phyloP scores from a whole-genome alignment of 1,139 yeast species.

The Wickerhamomyces sp. region DNA sequence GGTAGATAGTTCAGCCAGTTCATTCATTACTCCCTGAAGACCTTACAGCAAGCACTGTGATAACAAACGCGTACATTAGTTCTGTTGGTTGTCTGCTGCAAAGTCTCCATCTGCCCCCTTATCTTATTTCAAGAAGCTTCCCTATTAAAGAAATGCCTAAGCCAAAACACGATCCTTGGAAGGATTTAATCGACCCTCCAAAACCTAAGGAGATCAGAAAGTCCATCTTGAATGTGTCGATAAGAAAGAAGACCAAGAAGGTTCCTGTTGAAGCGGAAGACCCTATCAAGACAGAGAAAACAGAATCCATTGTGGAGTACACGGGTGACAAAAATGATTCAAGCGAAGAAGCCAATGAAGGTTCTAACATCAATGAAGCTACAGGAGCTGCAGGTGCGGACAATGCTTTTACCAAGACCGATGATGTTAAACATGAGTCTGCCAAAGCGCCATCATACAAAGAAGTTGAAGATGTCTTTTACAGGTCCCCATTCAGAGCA shows the following conservation, averaged over 20 bases:
- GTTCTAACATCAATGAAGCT: not conserved
- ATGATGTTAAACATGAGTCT: not conserved
- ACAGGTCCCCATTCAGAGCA: conserved; percentile 16
- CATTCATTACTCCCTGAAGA: too few species aligned
- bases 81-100: too few species aligned
- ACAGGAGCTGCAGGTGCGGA: not conserved
- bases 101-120: not conserved
- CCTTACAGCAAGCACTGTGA: too few species aligned
- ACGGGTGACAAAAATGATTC: not conserved
- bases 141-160: not conserved
- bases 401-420: not conserved
- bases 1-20: too few species aligned
- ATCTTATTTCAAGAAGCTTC: not conserved
- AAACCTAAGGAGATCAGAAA: conserved; percentile 5
- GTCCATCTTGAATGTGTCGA: conserved; percentile 8
- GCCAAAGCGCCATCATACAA: not conserved
- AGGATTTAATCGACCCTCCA: conserved; percentile 3
- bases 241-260: conserved; percentile 6
- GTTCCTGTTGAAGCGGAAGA: not conserved
- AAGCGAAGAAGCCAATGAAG: not conserved
- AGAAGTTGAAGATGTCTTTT: conserved; percentile 6
- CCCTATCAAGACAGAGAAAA: not conserved
- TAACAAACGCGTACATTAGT: too few species aligned
- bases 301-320: not conserved
- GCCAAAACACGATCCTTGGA: conserved; percentile 9